Percentiles rank a stretch among this genome's conserved stretches.
These are phyloP conservation scores for Xylaria grammica DNA, from an alignment of 495 filamentous ascomycete genomes.

Conservation along the genomic window DNA sequence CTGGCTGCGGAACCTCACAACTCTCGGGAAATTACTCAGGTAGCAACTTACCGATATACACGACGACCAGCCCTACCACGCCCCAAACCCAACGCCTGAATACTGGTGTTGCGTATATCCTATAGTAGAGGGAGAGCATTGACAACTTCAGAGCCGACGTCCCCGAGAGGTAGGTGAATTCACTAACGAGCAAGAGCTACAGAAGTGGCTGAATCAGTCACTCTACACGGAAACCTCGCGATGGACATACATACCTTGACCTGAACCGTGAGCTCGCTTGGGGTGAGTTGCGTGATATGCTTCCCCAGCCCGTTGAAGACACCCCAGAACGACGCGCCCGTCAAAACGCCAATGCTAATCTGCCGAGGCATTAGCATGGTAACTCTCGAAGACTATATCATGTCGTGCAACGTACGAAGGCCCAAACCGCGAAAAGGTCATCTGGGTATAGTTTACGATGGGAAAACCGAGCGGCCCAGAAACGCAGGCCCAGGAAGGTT, in stretches of 20 bases:
- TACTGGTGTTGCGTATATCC: conserved; percentile 22
- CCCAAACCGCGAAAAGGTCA: neutral
- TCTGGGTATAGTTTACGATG: conserved; percentile 3
- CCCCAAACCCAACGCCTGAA: conserved; percentile 18
- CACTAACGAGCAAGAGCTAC: conserved; percentile 20
- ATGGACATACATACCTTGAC: conserved; percentile 12
- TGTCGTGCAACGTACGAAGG: conserved; percentile 8
- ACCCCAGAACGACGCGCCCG: conserved; percentile 13
- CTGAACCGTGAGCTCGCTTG: neutral
- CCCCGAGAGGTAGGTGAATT: conserved; percentile 15
- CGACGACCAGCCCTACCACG: conserved; percentile 8
- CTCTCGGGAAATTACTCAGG: neutral
- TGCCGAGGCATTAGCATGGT: neutral
- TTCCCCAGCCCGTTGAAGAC: conserved; percentile 21
- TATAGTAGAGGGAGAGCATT: conserved; percentile 17
- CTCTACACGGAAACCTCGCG: neutral
- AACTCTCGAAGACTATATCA: neutral
- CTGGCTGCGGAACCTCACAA: neutral
- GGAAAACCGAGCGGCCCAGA: conserved; percentile 9
- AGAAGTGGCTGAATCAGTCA: neutral
- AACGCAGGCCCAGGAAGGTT: neutral
- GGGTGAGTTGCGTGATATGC: conserved; percentile 7
- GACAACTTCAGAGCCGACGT: conserved; percentile 16
- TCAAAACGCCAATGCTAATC: neutral
- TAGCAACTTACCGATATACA: conserved; percentile 11